Evolutionary conservation across 1,284 basidiomycete genomes (phyloP).

Genomic region (Waitea zeae): DNA sequence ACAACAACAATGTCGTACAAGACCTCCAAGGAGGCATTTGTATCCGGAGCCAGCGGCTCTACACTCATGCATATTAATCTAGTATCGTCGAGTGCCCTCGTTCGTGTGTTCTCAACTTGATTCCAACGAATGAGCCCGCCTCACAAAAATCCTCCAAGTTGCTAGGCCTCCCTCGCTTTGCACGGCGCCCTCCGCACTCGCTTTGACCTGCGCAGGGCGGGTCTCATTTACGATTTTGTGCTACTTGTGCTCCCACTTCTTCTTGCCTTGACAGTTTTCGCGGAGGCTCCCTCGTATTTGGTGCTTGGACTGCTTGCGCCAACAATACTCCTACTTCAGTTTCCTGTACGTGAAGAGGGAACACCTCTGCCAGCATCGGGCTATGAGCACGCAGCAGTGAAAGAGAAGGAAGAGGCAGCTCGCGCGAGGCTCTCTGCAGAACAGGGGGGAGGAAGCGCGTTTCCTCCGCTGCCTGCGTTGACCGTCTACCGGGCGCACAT

Average conservation of each 20-base stretch:
- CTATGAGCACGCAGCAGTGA: conserved; percentile 1
- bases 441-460: too few species aligned
- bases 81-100: conserved; percentile 56
- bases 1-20: too few species aligned
- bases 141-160: conserved; percentile 29
- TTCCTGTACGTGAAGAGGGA: conserved; percentile 24
- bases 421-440: conserved; percentile 2
- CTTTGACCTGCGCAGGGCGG: conserved; percentile 13
- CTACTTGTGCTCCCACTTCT: conserved; percentile 64
- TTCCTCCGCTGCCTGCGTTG: conserved; percentile 46
- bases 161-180: conserved; percentile 53
- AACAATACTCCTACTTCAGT: conserved; percentile 21
- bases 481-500: conserved; percentile 89
- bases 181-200: conserved; percentile 24
- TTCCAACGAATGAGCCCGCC: conserved; percentile 7
- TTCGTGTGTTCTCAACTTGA: conserved; percentile 22
- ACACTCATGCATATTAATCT: conserved; percentile 61
- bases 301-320: conserved; percentile 30
- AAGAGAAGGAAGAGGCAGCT: neutral
- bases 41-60: conserved; percentile 67
- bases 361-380: conserved; percentile 25
- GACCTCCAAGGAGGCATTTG: conserved; percentile 73
- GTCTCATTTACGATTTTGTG: conserved; percentile 39
- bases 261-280: conserved; percentile 63
- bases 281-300: conserved; percentile 36